Base-by-base conservation (phyloP, 805 yeast species). In the Millerago galiae region DNA sequence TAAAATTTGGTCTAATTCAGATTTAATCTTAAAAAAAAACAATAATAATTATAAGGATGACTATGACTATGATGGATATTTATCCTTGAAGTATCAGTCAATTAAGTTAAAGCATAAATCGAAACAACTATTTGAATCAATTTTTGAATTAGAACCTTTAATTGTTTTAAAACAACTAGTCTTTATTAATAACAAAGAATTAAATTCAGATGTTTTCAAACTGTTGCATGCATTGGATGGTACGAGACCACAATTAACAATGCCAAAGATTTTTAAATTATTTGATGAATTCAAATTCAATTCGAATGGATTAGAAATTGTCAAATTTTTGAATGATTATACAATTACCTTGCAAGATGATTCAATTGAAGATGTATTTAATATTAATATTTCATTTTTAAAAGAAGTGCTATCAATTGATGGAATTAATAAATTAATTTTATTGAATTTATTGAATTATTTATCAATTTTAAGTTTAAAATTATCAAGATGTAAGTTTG, bases 181-280 rank as follows among this genome's bases (percentile, higher is more conserved):
- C 14, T 58, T 58, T 14, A 53, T 61, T 10, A 61, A 60, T 16
- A 48, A 47, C 4, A 51, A 53, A 29, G 32, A 29, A 14, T 29
- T 14, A 29, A 15, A 13, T 3, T 8, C 21, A 8, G 53, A 73
- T 6, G 66, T 78, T 11, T 72, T 79, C 52, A 83, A 81, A 50
- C 55, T 86, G 2, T 60, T 86, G n/a, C 88, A 85, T 58, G 81
- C 84, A 2, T 63, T 90, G 38, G 96, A 90, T 62, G 91, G 93
- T 1, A 83, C 95, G 8, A 76, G 85, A 49, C 84, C 95, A 0
- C 84, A 79, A 43, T 53, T 76, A 5, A 83, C 95, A 0, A 65
- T 88, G 12, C 90, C 95, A 0, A 72, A 75, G 51, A 63, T 89
- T 5, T 67, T 86, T 50, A 70, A 75, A 43, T 67, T 85, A 0